phyloP scores from a whole-genome alignment of 768 basidiomycete genomes.

The Cystobasidium onofrii region DNA sequence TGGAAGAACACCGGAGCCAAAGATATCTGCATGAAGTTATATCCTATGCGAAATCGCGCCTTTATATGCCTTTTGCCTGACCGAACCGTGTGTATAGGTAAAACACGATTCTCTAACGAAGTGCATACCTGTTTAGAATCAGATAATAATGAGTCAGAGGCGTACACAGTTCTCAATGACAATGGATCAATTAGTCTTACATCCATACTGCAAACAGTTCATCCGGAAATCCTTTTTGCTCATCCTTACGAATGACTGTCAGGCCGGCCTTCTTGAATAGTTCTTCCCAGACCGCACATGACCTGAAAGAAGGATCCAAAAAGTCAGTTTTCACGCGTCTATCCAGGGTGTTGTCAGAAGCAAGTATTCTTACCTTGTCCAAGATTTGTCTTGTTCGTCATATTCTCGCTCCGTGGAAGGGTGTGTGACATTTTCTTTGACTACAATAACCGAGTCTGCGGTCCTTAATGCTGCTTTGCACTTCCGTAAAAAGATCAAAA shows the following conservation, averaged over 20 bases:
- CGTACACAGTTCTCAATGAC: too few relatives aligned
- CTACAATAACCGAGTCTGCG: conserved; percentile 59
- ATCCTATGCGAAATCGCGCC: not conserved
- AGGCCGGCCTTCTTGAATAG: conserved; percentile 69
- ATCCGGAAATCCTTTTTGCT: conserved; percentile 73
- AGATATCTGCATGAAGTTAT: not conserved
- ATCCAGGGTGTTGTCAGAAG: too few relatives aligned
- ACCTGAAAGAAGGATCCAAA: conserved; percentile 48
- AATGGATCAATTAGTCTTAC: not conserved
- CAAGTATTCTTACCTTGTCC: conserved; percentile 69
- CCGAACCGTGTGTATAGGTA: too few relatives aligned
- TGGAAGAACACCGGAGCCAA: not conserved
- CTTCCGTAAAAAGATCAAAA: conserved; percentile 65
- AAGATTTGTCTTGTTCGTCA: conserved; percentile 78
- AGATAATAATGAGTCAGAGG: too few relatives aligned
- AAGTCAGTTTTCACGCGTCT: too few relatives aligned
- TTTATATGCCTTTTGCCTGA: not conserved
- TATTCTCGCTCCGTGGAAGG: conserved; percentile 59
- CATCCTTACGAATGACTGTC: conserved; percentile 60
- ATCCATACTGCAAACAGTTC: conserved; percentile 33
- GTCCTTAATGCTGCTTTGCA: conserved; percentile 56
- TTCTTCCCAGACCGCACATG: conserved; percentile 66
- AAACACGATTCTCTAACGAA: not conserved
- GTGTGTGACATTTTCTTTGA: conserved; percentile 73
- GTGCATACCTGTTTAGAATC: not conserved